These are phyloP conservation scores for Nakazawaea sp. DNA, from an alignment of 805 yeast species.

Conservation along the genomic window DNA sequence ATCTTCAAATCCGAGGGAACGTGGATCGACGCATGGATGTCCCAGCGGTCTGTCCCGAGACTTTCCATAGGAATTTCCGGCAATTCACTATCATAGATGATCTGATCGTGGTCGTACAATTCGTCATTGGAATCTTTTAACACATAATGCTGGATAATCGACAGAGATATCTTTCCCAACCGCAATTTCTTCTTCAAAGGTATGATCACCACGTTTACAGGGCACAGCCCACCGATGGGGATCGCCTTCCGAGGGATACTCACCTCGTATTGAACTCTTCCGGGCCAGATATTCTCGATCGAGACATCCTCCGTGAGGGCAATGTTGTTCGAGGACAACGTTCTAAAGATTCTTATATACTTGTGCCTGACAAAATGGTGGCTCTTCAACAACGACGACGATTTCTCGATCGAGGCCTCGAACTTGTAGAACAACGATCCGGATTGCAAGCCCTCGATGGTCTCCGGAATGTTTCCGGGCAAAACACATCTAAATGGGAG, in stretches of 20 bases:
- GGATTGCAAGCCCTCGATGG: conserved; percentile 40
- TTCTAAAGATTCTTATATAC: conserved; percentile 36
- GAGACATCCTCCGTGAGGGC: conserved; percentile 35
- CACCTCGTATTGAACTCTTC: conserved; percentile 43
- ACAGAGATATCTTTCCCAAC: conserved; percentile 26
- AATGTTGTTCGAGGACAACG: conserved; percentile 32
- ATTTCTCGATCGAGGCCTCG: conserved; percentile 31
- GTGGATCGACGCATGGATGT: conserved; percentile 30
- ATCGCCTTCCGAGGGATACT: conserved; percentile 34
- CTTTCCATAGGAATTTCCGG: conserved; percentile 25
- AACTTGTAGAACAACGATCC: conserved; percentile 37
- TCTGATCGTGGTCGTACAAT: conserved; percentile 25
- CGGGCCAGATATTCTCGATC: conserved; percentile 45
- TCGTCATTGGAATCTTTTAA: conserved; percentile 20
- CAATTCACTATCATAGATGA: conserved; percentile 28
- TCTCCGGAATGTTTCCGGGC: conserved; percentile 42
- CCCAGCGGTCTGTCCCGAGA: conserved; percentile 39
- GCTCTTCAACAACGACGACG: conserved; percentile 16
- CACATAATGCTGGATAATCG: conserved; percentile 24
- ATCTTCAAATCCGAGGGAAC: conserved; percentile 32
- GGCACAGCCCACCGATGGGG: conserved; percentile 38
- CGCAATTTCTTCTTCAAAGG: conserved; percentile 40
- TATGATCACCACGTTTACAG: conserved; percentile 34
- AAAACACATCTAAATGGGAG: conserved; percentile 37
- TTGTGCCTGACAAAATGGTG: conserved; percentile 20